These are phyloP conservation scores for Amylostereum areolatum DNA, from an alignment of 1,284 basidiomycete species.

Conservation along the genomic window DNA sequence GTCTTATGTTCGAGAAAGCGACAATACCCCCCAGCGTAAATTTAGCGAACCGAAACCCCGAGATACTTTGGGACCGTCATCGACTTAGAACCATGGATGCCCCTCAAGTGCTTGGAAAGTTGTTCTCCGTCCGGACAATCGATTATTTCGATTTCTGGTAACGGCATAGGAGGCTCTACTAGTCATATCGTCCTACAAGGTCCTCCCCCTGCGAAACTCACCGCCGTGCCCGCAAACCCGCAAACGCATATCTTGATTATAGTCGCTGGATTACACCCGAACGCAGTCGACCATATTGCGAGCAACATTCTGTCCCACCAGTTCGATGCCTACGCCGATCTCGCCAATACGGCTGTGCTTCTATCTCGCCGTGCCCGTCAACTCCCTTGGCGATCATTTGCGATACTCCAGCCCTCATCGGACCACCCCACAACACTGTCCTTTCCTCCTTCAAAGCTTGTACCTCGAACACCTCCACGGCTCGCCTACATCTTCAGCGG, in stretches of 20 bases:
- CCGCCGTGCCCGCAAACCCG: too few species aligned
- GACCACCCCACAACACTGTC: too few species aligned
- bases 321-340: conserved; percentile 8
- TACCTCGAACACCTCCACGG: conserved; percentile 18
- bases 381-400: conserved; percentile 28
- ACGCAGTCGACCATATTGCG: conserved; percentile 20
- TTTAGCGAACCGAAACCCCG: conserved; percentile 27
- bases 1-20: conserved; percentile 27
- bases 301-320: conserved; percentile 30
- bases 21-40: conserved; percentile 36
- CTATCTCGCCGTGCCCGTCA: conserved; percentile 24
- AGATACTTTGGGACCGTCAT: conserved; percentile 31
- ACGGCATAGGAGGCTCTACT: conserved; percentile 39
- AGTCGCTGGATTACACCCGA: not conserved
- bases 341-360: conserved; percentile 11
- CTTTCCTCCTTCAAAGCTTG: conserved; percentile 20
- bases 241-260: too few species aligned
- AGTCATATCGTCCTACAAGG: conserved; percentile 33
- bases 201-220: too few species aligned
- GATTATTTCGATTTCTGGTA: conserved; percentile 34
- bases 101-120: conserved; percentile 14
- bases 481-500: conserved; percentile 35
- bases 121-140: conserved; percentile 12
- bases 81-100: conserved; percentile 20
- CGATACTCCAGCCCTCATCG: conserved; percentile 12